Evolutionary conservation across 331 rosid genomes (phyloP), one percentile per base, ranked within the genome.

Genomic region (Spiraea crenata): DNA sequence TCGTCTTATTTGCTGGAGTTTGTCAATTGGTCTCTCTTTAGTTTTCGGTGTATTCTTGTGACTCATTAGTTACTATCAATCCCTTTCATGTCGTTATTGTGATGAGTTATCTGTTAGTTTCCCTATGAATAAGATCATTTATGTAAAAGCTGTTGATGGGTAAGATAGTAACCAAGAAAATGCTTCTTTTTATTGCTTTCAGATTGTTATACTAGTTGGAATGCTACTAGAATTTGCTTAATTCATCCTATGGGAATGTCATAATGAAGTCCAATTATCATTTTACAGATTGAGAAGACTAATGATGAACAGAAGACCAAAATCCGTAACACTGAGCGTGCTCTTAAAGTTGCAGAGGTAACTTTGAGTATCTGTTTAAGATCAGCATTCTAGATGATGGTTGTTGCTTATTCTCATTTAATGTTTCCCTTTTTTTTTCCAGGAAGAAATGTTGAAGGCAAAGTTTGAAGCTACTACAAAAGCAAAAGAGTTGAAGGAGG

Each of bases 341-440:
- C 97, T 58, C 96, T 95, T 71, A 89, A 88, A 82, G 87, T 89
- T 76, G 90, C 96, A 11, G 96, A 95, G 99, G 99, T 91, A 86
- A 79, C 73, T 70, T 62, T 60, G 10, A 47, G 63, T 65, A 79
- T 57, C 7, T 71, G 41, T 34, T 75, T 31, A 65, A 45, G 60
- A 67, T 55, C 57, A 52, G 51, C 48, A 40, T 72, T 78, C 74
- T 74, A 60, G 83, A 59, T 81, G 71, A 57, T 79, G 74, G 70
- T 71, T 81, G 57, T 63, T 61, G 76, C 70, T 76, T 13, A 78
- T 61, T 55, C 3, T 25, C 71, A 4, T 60, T 67, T 47, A 69
- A 17, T 65, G 54, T 55, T 38, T n/a, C 63, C 35, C n/a, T 44
- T 20, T 40, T 72, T 49, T 38, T 17, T 38, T 79, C 72, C 75